A percentile compares a stretch with the other conserved stretches of the same genome.
These are phyloP conservation scores for Hansenula anomala DNA, from an alignment of 1,139 yeast species.

Conservation along the genomic window DNA sequence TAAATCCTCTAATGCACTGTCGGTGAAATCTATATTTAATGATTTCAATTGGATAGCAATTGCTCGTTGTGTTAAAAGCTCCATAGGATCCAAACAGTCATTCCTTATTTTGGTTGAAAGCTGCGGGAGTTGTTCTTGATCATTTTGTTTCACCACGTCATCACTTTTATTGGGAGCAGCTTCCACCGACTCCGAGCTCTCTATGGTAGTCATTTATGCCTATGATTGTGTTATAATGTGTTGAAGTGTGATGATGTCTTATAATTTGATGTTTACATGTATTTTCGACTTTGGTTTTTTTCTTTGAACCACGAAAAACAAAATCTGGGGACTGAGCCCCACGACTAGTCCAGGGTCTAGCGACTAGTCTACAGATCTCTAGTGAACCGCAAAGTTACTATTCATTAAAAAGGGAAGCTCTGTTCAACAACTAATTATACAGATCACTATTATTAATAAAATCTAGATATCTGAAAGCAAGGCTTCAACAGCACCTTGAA, in stretches of 20 bases:
- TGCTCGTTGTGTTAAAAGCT: slow-evolving; percentile 20
- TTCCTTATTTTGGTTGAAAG: not conserved
- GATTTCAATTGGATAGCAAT: slow-evolving; percentile 34
- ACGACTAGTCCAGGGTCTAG: no score
- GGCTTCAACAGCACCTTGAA: slow-evolving; percentile 93
- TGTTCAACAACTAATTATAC: no score
- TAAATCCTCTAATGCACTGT: slow-evolving; percentile 42
- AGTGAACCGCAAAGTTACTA: no score
- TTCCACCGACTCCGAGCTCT: not conserved
- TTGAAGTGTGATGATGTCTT: no score
- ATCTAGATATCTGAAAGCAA: slow-evolving; percentile 50
- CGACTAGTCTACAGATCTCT: no score
- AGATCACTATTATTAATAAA: no score
- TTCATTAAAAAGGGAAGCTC: no score
- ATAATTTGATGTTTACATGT: no score
- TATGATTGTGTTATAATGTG: no score
- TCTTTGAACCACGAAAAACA: no score
- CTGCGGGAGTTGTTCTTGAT: slow-evolving; percentile 2
- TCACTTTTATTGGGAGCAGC: not conserved
- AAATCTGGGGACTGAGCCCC: no score
- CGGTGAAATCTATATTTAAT: slow-evolving; percentile 33
- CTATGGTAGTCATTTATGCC: not conserved
- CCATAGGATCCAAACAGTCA: slow-evolving; percentile 15
- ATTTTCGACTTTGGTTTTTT: no score
- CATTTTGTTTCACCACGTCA: not conserved